Base-by-base conservation (phyloP, 139 green algal species). In the Coelastrella sp. region DNA sequence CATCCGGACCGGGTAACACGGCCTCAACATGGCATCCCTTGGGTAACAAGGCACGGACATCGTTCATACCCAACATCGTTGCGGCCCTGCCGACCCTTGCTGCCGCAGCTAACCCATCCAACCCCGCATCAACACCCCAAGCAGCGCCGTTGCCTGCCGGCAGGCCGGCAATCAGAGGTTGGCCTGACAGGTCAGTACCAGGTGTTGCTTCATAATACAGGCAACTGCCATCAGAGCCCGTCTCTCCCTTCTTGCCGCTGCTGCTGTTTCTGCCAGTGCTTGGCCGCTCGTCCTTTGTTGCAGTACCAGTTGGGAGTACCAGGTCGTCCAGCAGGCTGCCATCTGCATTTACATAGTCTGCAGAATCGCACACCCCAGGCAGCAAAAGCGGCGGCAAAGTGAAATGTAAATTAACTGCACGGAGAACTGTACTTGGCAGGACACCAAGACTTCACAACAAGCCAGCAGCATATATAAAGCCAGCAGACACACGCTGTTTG, bases 301-400 rank as follows among this genome's bases (percentile, higher is more conserved):
- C 8, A n/a, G 6, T 85, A n/a, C 17, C 74, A 61, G 56, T 49
- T 35, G 90, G 83, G 5, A 93, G 88, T 6, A 72, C 22, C 0
- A 91, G 15, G 24, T 93, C 91, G 17, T 80, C 84, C 6, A 85
- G 56, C 10, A 92, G 61, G 0, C 85, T 87, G 24, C 91, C 91
- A 8, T 92, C 27, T 11, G 49, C 79, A 66, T 92, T 88, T 22
- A 92, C 80, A 61, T 93, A 93, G 22, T 93, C 91, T 65, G 83
- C 35, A 74, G 11, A 15, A 66, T 6, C n/a, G 24, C 0, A 86
- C 57, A 73, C 11, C 7, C 20, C 6, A 84, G 20, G 78, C 10
- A 73, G 19, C 82, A 72, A n/a, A 58, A 57, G 25, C 12, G 35
- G 6, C 24, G 1, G 4, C 11, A 19, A 24, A n/a, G 60, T 8